Percentiles rank a stretch among this genome's conserved stretches.
Evolutionary conservation across 495 filamentous ascomycete genomes (phyloP).

Genomic region (Podospora comata): DNA sequence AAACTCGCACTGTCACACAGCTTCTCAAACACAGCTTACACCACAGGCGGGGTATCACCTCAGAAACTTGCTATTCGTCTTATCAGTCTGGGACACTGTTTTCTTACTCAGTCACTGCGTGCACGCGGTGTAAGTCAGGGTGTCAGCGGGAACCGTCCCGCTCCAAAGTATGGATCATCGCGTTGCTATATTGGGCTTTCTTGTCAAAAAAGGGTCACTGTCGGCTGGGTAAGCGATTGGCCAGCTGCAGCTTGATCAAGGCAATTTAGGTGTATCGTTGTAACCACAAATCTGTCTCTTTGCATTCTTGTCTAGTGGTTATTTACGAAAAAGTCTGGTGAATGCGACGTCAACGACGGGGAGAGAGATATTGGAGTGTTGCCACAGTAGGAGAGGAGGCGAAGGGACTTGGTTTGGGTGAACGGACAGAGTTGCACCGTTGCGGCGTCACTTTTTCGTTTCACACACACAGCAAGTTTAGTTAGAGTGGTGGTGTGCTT

Average conservation of each 20-base stretch:
- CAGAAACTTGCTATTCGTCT: neutral
- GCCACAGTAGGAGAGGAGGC: neutral
- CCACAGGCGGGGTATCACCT: neutral
- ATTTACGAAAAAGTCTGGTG: neutral
- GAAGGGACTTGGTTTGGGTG: neutral
- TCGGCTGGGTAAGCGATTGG: neutral
- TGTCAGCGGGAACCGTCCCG: neutral
- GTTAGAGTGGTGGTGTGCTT: neutral
- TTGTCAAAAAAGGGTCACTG: neutral
- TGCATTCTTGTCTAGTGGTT: neutral
- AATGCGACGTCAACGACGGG: neutral
- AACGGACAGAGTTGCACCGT: neutral
- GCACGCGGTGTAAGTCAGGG: neutral
- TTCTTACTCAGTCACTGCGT: neutral
- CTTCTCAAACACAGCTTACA: neutral
- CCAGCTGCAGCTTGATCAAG: neutral
- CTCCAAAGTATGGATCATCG: neutral
- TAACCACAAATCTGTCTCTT: neutral
- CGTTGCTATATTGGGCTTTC: neutral
- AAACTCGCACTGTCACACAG: neutral
- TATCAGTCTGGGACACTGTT: neutral
- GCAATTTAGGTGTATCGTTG: neutral
- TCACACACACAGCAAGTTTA: neutral
- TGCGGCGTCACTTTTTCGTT: neutral
- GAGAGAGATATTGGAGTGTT: neutral